Percentiles rank a stretch among this genome's conserved stretches.
Conservation (phyloP, 768 basidiomycete species). For the Auriculariales sp. region DNA sequence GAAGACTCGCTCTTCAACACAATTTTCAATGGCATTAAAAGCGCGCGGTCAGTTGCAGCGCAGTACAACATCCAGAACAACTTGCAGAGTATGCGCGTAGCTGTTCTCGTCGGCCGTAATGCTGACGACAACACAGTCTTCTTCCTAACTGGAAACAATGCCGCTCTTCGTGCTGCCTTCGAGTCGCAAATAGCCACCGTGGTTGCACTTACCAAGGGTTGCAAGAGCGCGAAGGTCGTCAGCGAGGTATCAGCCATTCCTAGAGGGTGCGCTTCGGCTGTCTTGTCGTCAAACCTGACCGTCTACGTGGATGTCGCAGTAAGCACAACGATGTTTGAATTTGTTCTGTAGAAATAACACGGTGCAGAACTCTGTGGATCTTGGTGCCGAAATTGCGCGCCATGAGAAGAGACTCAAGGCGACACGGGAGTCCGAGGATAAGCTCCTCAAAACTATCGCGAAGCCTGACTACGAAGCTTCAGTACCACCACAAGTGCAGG, state of each 20-base stretch:
- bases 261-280: constrained; percentile 72
- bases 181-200: constrained; percentile 63
- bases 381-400: constrained; percentile 78
- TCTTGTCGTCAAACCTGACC: constrained; percentile 59
- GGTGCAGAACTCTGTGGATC: constrained; percentile 72
- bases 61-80: constrained; percentile 80
- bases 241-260: constrained; percentile 56
- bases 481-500: constrained; percentile 64
- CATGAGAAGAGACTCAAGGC: constrained; percentile 81
- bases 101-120: not conserved
- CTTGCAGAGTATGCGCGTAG: constrained; percentile 48
- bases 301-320: constrained; percentile 81
- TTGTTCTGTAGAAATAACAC: not conserved
- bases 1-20: constrained; percentile 79
- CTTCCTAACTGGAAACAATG: constrained; percentile 57
- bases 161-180: constrained; percentile 32
- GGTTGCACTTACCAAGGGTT: constrained; percentile 73
- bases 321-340: constrained; percentile 12
- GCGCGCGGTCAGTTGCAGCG: constrained; percentile 74
- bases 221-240: constrained; percentile 61
- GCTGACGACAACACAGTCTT: constrained; percentile 38
- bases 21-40: constrained; percentile 63
- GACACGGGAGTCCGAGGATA: constrained; percentile 52
- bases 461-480: constrained; percentile 68
- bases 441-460: constrained; percentile 56